Base-by-base conservation (phyloP, 306 rosid genomes). In the Inga oerstediana region DNA sequence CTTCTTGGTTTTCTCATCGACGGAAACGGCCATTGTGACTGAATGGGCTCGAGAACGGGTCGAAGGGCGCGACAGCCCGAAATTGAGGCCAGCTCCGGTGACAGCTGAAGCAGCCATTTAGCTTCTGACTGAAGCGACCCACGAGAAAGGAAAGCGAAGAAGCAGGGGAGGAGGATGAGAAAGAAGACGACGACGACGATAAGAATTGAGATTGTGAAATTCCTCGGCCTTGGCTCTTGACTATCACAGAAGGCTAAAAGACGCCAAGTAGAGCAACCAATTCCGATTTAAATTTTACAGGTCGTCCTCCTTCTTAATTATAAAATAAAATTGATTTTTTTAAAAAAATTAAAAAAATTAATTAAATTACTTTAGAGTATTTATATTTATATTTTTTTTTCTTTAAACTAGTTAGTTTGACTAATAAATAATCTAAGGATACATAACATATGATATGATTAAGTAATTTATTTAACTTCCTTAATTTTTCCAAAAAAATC, bases 11-110 rank as follows among this genome's bases (percentile, higher is more conserved):
- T 91, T 90, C 82, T 83, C 84, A 75, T 96, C 97, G 66, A 88
- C 84, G 10, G 99, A 91, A 8, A 91, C 91, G 4, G 99, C 88
- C 99, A 94, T 90, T 80, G 75, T 85, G 52, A 92, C 61, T 7
- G 78, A 72, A 75, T 37, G 89, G 52, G 82, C 16, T 67, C 27
- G 41, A 72, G 70, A 72, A 64, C 76, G 48, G 30, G 15, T 74
- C 2, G 75, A 75, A 9, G 93, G 86, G 34, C 86, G 76, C 3
- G 90, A 83, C 24, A 92, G 84, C 32, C 90, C 92, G 1, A 89
- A 66, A 16, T 86, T 82, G 2, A 88, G 77, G 19, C 88, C 84
- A 1, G 84, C 82, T 59, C 89, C 87, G 11, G 90, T 22, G 17
- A 87, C 66, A 66, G 89, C 80, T 67, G 91, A 76, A 83, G 73